Evolutionary conservation across 208 protist species (phyloP).

Genomic region (Leishmania mexicana): DNA sequence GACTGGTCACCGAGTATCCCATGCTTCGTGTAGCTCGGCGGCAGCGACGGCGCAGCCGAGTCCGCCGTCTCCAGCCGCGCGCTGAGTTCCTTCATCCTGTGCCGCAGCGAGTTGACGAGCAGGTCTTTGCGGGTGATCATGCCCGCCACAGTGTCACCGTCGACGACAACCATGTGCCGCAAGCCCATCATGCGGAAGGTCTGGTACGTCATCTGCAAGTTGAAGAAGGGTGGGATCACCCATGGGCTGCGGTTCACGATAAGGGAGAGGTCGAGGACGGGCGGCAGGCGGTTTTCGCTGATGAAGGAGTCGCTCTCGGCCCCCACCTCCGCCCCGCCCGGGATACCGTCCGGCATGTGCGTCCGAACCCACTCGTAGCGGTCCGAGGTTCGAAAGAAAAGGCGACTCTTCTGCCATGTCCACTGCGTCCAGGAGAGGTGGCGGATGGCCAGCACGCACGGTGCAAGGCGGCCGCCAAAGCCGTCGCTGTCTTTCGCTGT

Average conservation of each 20-base stretch:
- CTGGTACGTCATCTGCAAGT: slow-evolving; percentile 86
- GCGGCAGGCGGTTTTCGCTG: slow-evolving; percentile 41
- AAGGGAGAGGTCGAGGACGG: slow-evolving; percentile 68
- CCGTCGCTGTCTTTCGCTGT: slow-evolving; percentile 43
- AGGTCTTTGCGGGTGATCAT: slow-evolving; percentile 95
- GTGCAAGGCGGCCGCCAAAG: slow-evolving; percentile 47
- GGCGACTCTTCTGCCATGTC: slow-evolving; percentile 67
- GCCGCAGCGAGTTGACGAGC: slow-evolving; percentile 65
- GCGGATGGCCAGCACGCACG: slow-evolving; percentile 50
- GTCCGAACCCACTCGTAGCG: slow-evolving; percentile 46
- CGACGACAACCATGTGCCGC: slow-evolving; percentile 93
- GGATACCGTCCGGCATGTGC: slow-evolving; percentile 21
- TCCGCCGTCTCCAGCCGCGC: slow-evolving; percentile 25
- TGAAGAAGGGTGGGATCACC: slow-evolving; percentile 87
- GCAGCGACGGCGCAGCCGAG: slow-evolving; percentile 25
- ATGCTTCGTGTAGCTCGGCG: slow-evolving; percentile 23
- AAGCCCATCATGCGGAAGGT: slow-evolving; percentile 94
- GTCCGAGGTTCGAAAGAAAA: slow-evolving; percentile 58
- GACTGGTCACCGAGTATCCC: background rate
- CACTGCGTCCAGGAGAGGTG: slow-evolving; percentile 80
- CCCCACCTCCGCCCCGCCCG: slow-evolving; percentile 5
- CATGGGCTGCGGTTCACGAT: slow-evolving; percentile 92
- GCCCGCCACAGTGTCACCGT: slow-evolving; percentile 80
- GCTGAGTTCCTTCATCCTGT: slow-evolving; percentile 52
- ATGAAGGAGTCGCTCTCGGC: slow-evolving; percentile 19